Evolutionary conservation across 129 eudicot species (phyloP), one percentile per base, ranked within the genome.

Genomic region (Centaurea solstitialis): DNA sequence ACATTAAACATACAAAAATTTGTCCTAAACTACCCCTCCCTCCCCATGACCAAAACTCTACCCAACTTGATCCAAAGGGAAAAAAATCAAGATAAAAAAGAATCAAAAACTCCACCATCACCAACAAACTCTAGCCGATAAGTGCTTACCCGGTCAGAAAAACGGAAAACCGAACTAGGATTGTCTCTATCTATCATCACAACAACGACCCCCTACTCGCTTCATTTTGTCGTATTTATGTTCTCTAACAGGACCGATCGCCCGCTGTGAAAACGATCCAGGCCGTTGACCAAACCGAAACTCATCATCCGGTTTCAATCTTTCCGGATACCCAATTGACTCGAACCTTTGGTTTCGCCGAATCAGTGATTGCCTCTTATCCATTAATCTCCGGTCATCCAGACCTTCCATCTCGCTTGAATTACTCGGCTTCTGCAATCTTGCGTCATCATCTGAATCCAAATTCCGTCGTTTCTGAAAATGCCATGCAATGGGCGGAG

Each of bases 401-500:
- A 72, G 79, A 26, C 90, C 81, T 73, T 83, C 87, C 75, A 80
- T 75, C 45, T 86, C 89, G 76, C 82, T 78, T 10, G 62, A 84
- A 79, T 81, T 82, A 82, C 68, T 78, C 5, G 82, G 80, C 76
- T 87, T 92, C 69, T 79, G 81, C 64, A 77, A 86, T 78, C 88
- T 81, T 50, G 79, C 72, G 20, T 88, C 89, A 23, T 85, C 33
- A 71, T 88, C 77, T 40, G 87, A 81, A 71, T 88, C 89, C 5
- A 90, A 87, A 68, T 86, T 87, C 13, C 84, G 47, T 37, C 71
- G 86, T 68, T 87, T 81, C 40, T 82, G 88, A 23, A 82, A 76
- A 80, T 86, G 76, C 95, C 91, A 93, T 4, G 90, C 61, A 59
- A 80, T 83, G 7, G 97, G 97, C 4, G 95, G 80, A 24, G 97